phyloP scores from a whole-genome alignment of 2,329 filamentous ascomycete genomes.

The Fusarium foetens region DNA sequence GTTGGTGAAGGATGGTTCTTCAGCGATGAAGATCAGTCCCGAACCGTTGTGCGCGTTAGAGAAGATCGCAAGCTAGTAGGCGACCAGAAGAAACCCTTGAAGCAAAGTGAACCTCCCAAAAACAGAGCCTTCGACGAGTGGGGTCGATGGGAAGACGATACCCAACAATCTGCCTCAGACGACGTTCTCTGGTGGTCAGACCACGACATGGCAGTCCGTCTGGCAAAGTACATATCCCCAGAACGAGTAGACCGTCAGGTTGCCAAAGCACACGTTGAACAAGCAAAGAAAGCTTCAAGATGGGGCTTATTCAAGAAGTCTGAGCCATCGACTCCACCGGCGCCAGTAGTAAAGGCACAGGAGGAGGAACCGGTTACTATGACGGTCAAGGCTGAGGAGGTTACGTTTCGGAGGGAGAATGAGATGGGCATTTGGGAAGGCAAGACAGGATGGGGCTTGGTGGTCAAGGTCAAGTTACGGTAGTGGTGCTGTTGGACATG shows the following conservation, averaged over 20 bases:
- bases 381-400: conserved; percentile 56
- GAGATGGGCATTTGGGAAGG: conserved; percentile 64
- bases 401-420: conserved; percentile 63
- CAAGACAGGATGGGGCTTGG: conserved; percentile 60
- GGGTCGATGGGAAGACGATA: conserved; percentile 54
- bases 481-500: not conserved
- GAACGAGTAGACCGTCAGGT: conserved; percentile 43
- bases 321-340: conserved; percentile 23
- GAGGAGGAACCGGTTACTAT: conserved; percentile 50
- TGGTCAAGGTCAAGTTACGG: conserved; percentile 52
- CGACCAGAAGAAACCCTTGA: conserved; percentile 9
- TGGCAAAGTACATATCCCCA: conserved; percentile 58
- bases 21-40: conserved; percentile 47
- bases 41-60: conserved; percentile 48
- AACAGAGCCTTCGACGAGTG: conserved; percentile 56
- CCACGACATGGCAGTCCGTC: conserved; percentile 56
- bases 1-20: conserved; percentile 52
- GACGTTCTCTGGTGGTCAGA: conserved; percentile 59
- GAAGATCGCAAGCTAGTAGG: conserved; percentile 26
- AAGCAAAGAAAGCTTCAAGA: conserved; percentile 48
- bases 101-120: not conserved
- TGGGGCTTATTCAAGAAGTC: conserved; percentile 49
- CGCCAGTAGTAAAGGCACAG: not conserved
- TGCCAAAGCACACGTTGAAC: conserved; percentile 46
- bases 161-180: not conserved